phyloP scores from a whole-genome alignment of 192 early-diverging fungal species.

The Dimargaris xerosporica region DNA sequence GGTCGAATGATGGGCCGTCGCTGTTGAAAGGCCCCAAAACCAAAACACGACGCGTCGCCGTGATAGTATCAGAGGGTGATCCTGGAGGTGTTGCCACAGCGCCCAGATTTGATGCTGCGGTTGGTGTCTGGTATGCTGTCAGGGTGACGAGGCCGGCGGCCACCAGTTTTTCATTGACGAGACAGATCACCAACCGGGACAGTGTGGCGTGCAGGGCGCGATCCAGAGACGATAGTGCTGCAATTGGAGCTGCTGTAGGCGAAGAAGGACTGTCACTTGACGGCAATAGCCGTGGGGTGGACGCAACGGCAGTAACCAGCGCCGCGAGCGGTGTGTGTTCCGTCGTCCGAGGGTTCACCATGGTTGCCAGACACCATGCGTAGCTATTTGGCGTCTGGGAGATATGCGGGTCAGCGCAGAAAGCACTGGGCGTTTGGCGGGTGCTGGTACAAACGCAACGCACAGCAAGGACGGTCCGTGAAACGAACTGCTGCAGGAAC shows the following conservation, averaged over 20 bases:
- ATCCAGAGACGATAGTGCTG: not conserved
- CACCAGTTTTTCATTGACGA: slow-evolving; percentile 37
- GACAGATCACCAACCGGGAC: slow-evolving; percentile 37
- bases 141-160: slow-evolving; percentile 21
- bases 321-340: not conserved
- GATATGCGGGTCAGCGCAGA: not conserved
- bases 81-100: slow-evolving; percentile 14
- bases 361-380: not conserved
- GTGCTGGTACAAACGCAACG: no score
- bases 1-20: slow-evolving; percentile 16
- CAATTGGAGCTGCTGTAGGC: no score
- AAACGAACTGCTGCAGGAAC: no score
- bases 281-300: not conserved
- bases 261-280: not conserved
- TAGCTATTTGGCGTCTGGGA: not conserved
- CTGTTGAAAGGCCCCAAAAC: slow-evolving; percentile 15
- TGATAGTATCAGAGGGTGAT: slow-evolving; percentile 14
- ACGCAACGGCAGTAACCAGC: not conserved
- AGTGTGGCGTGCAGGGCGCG: slow-evolving; percentile 33
- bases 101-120: not conserved
- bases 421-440: no score
- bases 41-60: slow-evolving; percentile 16
- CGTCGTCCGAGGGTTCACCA: not conserved
- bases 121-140: not conserved
- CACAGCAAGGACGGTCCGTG: no score